phyloP scores from a whole-genome alignment of 176 grass and related monocot species.

The Oryza longistaminata region DNA sequence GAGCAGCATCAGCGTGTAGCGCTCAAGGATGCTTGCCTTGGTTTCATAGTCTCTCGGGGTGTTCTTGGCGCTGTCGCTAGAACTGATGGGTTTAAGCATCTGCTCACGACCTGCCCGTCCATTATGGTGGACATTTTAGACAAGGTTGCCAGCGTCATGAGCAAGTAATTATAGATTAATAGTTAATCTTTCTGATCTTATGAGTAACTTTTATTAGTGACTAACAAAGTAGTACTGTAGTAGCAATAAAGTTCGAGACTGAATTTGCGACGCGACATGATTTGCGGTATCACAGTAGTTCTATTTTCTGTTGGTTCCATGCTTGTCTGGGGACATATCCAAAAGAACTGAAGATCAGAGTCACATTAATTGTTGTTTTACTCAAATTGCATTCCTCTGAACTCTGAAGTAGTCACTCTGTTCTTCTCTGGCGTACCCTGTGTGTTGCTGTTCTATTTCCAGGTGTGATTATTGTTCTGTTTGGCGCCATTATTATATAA shows the following conservation, averaged over 20 bases:
- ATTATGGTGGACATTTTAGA: slow-evolving; percentile 10
- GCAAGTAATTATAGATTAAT: neutral
- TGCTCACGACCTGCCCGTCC: neutral
- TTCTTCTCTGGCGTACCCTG: neutral
- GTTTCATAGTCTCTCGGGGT: neutral
- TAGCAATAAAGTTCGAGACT: neutral
- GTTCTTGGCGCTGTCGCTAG: neutral
- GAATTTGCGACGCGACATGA: neutral
- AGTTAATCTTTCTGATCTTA: too few relatives aligned
- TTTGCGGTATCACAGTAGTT: neutral
- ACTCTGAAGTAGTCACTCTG: neutral
- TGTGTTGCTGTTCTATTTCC: too few relatives aligned
- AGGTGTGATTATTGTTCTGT: too few relatives aligned
- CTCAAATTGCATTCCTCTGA: neutral
- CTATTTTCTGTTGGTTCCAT: neutral
- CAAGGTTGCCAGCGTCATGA: neutral
- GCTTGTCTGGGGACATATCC: too few relatives aligned
- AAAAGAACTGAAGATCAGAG: too few relatives aligned
- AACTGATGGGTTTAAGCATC: slow-evolving; percentile 17
- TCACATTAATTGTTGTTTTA: neutral
- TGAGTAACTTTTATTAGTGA: too few relatives aligned
- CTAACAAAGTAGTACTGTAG: too few relatives aligned
- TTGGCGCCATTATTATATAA: neutral
- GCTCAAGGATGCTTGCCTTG: slow-evolving; percentile 10
- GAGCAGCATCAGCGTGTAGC: neutral